Conservation (phyloP, 2,329 filamentous ascomycete genomes). For the Trichoderma semiorbis region DNA sequence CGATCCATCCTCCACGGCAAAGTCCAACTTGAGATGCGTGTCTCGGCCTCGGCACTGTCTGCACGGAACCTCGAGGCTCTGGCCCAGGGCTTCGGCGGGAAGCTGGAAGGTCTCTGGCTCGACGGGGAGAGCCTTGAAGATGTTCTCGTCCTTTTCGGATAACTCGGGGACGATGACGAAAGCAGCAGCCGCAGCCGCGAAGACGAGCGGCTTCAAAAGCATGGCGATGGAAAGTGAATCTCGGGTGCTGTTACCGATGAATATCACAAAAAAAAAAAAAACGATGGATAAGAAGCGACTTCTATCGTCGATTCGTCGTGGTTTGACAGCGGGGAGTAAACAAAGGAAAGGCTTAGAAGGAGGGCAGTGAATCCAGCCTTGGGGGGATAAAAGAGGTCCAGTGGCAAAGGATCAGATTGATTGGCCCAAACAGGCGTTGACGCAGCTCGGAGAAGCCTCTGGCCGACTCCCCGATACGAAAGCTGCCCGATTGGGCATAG, state of each 20-base stretch:
- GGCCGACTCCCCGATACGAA: slow-evolving; percentile 2
- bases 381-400: background rate
- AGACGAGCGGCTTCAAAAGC: slow-evolving; percentile 32
- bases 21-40: slow-evolving; percentile 50
- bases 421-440: background rate
- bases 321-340: background rate
- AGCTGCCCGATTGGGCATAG: background rate
- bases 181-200: slow-evolving; percentile 39
- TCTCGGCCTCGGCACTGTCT: slow-evolving; percentile 48
- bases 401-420: background rate
- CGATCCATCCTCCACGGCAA: slow-evolving; percentile 48
- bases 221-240: slow-evolving; percentile 23
- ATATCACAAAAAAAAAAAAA: background rate
- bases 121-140: slow-evolving; percentile 41
- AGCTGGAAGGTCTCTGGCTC: slow-evolving; percentile 36
- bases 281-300: background rate
- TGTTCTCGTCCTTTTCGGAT: slow-evolving; percentile 39
- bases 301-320: background rate
- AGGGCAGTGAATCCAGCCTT: background rate
- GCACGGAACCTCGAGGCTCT: slow-evolving; percentile 50
- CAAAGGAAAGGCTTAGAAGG: background rate
- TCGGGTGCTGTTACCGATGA: background rate
- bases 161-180: slow-evolving; percentile 54
- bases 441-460: background rate
- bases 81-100: slow-evolving; percentile 32